A percentile compares a stretch with the other conserved stretches of the same genome.
phyloP scores from a whole-genome alignment of 805 yeast species.

The Lipomyces chichibuensis region DNA sequence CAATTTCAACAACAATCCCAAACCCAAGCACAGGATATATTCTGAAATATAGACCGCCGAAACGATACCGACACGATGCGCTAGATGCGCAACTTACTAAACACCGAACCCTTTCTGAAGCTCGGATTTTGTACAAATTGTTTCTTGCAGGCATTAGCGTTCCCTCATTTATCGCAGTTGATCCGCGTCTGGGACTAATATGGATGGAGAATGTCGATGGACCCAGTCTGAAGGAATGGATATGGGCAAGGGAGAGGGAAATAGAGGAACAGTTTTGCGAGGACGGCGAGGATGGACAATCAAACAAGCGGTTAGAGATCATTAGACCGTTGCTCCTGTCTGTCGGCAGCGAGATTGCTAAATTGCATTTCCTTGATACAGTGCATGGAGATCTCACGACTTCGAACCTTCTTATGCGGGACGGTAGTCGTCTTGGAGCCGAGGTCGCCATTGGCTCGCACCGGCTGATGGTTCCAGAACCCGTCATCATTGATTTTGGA shows the following conservation, averaged over 20 bases:
- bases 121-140: slow-evolving; percentile 69
- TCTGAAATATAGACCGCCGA: slow-evolving; percentile 83
- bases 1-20: slow-evolving; percentile 1
- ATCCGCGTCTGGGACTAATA: slow-evolving; percentile 73
- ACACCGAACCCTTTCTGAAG: slow-evolving; percentile 82
- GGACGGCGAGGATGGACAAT: slow-evolving; percentile 8
- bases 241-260: slow-evolving; percentile 42
- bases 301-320: slow-evolving; percentile 25
- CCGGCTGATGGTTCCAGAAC: slow-evolving; percentile 40
- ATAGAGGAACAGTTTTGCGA: slow-evolving; percentile 9
- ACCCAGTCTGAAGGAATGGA: slow-evolving; percentile 42
- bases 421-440: slow-evolving; percentile 32
- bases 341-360: slow-evolving; percentile 71
- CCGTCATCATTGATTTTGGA: slow-evolving; percentile 88
- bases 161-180: slow-evolving; percentile 77
- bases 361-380: slow-evolving; percentile 72
- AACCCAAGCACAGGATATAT: slow-evolving; percentile 42
- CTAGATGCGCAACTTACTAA: slow-evolving; percentile 77
- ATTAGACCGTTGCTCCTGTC: slow-evolving; percentile 52
- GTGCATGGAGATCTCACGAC: slow-evolving; percentile 95
- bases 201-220: slow-evolving; percentile 86
- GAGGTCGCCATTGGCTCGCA: slow-evolving; percentile 34
- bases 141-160: slow-evolving; percentile 57
- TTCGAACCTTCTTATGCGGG: slow-evolving; percentile 72
- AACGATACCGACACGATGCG: slow-evolving; percentile 84